Evolutionary conservation across 345 rosid species (phyloP), one percentile per base, ranked within the genome.

Genomic region (Brassica cretica): DNA sequence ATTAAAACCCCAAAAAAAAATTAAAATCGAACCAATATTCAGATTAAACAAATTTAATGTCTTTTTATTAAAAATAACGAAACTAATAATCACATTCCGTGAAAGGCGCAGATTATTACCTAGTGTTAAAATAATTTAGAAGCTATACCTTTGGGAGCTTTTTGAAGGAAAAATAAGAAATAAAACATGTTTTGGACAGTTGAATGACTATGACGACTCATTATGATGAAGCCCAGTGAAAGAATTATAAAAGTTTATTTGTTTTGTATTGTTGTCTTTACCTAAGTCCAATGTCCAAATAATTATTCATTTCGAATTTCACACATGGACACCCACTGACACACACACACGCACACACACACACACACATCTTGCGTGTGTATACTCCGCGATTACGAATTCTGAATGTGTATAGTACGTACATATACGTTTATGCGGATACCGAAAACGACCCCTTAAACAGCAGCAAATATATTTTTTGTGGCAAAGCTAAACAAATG

Each of bases 191-290:
- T 63, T 80, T 64, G 63, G 79, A 75, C 79, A 56, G 76, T 56
- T 55, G 79, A 80, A 70, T 80, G 83, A 80, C 83, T 75, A 70
- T 65, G 83, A 80, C 83, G 83, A 80, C 68, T 70, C 83, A 80
- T 68, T 64, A 70, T 70, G 83, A 70, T 75, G 56, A 80, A 75
- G 16, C 72, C 79, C 83, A 70, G 65, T 59, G 76, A 70, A 24
- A 80, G 76, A 70, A 64, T 70, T 75, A 70, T 70, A 80, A 44
- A 74, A 70, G 79, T 74, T 80, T 55, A 55, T 63, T 75, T 80
- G 72, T 80, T 80, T 75, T 80, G 72, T 80, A 75, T 75, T 75
- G 71, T 70, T 80, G 83, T 75, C 76, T 70, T 80, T 76, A 18
- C 76, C 70, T 70, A 68, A 69, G 61, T 80, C 76, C 71, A 74